These are phyloP conservation scores for Colletotrichum sp. DNA, from an alignment of 2,329 filamentous ascomycete species.

Conservation along the genomic window DNA sequence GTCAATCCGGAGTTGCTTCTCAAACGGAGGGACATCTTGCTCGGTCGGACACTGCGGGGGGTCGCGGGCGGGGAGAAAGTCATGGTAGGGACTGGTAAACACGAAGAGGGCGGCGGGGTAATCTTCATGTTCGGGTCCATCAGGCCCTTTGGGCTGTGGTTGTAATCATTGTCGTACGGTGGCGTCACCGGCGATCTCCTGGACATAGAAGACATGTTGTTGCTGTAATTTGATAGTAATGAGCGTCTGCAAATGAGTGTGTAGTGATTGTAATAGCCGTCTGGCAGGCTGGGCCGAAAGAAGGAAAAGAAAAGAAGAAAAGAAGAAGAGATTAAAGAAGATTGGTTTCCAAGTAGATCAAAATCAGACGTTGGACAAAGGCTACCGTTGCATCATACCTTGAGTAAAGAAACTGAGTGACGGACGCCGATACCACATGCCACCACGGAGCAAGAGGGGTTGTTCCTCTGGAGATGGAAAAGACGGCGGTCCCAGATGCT, in stretches of 20 bases:
- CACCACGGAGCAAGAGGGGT: not conserved
- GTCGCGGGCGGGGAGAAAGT: slow-evolving; percentile 29
- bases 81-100: not conserved
- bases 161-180: slow-evolving; percentile 7
- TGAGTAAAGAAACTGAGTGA: not conserved
- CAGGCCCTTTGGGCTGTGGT: not conserved
- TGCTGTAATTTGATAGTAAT: not conserved
- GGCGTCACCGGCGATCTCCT: slow-evolving; percentile 14
- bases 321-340: not conserved
- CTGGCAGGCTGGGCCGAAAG: not conserved
- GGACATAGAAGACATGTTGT: slow-evolving; percentile 4
- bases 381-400: slow-evolving; percentile 1
- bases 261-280: not conserved
- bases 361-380: not conserved
- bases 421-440: slow-evolving; percentile 1
- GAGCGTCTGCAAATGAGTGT: slow-evolving; percentile 2
- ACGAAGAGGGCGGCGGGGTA: not conserved
- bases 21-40: slow-evolving; percentile 32
- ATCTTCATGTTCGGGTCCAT: not conserved
- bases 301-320: not conserved
- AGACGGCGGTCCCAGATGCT: slow-evolving; percentile 1
- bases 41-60: slow-evolving; percentile 21
- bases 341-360: not conserved
- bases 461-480: slow-evolving; percentile 15
- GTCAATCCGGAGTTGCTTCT: slow-evolving; percentile 53